Evolutionary conservation across 2,329 filamentous ascomycete species (phyloP), one percentile per base, ranked within the genome.

Genomic region (Colletotrichum lindemuthianum): DNA sequence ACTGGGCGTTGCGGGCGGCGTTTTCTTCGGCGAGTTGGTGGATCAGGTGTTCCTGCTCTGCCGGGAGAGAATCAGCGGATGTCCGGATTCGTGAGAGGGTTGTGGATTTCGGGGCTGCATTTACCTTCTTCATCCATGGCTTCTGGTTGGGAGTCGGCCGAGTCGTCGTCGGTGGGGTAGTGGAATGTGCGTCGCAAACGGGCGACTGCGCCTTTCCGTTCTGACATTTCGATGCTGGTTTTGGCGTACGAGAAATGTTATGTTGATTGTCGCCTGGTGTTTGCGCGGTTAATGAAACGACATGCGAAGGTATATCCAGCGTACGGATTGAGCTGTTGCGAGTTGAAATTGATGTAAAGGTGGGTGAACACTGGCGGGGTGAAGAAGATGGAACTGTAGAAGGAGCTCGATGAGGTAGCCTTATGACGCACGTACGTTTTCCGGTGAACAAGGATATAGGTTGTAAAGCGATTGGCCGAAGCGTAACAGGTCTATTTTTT

Each of bases 161-260:
- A 81, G 61, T 85, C 82, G 67, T 83, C 82, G 71, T 90, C 88
- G 60, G 81, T 77, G 5, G 90, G 90, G 78, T 95, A 96, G 66
- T 85, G 86, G 78, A 96, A 96, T 8, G 91, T 90, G 71, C 86
- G 90, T 72, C 93, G 89, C 48, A 96, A 81, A 67, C 91, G 88
- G 56, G 91, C 81, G 44, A 77, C 76, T 1, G 80, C 71, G 47
- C 63, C 66, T 68, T 69, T 70, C 32, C 70, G 60, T 67, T 72
- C 69, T 40, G 57, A 56, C 67, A 69, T 69, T 36, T 39, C 13
- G 47, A 15, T 32, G 11, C 6, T 13, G 9, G 16, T 49, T 24
- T 10, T 36, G 9, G 11, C 15, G n/a, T 13, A 34, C 12, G 8
- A 12, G 45, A 8, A 34, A 16, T 24, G 24, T 11, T 39, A 9